phyloP scores from a whole-genome alignment of 495 filamentous ascomycete species.

The Penicillium lividum region DNA sequence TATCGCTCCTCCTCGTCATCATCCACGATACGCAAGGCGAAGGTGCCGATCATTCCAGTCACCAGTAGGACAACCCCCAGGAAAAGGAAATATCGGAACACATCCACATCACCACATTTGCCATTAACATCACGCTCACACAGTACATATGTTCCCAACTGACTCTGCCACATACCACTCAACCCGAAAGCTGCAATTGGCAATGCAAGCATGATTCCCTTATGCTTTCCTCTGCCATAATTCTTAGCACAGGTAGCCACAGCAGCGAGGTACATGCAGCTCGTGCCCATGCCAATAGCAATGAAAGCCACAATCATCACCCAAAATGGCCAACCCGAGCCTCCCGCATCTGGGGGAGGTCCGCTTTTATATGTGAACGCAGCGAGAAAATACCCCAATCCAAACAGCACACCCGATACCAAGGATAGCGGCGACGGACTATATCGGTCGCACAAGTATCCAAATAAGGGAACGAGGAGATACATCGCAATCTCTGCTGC shows the following conservation, averaged over 20 bases:
- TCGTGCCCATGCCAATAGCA: slow-evolving; percentile 76
- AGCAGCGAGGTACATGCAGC: slow-evolving; percentile 80
- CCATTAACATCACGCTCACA: slow-evolving; percentile 64
- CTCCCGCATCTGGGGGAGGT: slow-evolving; percentile 54
- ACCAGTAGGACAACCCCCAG: slow-evolving; percentile 64
- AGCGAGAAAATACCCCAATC: slow-evolving; percentile 78
- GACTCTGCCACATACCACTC: slow-evolving; percentile 92
- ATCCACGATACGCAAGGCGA: slow-evolving; percentile 68
- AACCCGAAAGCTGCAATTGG: slow-evolving; percentile 93
- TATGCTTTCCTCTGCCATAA: slow-evolving; percentile 83
- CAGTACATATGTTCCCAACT: slow-evolving; percentile 78
- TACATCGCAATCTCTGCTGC: slow-evolving; percentile 85
- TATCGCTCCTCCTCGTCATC: slow-evolving; percentile 62
- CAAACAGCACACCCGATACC: slow-evolving; percentile 71
- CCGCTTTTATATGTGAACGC: slow-evolving; percentile 73
- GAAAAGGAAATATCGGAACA: slow-evolving; percentile 83
- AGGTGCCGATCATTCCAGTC: slow-evolving; percentile 72
- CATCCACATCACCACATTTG: slow-evolving; percentile 75
- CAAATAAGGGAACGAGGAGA: slow-evolving; percentile 82
- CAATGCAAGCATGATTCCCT: slow-evolving; percentile 82
- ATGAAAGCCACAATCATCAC: slow-evolving; percentile 85
- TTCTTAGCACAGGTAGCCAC: slow-evolving; percentile 97
- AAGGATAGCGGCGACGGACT: slow-evolving; percentile 74
- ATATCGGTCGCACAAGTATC: slow-evolving; percentile 85
- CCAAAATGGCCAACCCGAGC: slow-evolving; percentile 69